Evolutionary conservation across 805 yeast species (phyloP).

Genomic region (Sungouiella blattae): DNA sequence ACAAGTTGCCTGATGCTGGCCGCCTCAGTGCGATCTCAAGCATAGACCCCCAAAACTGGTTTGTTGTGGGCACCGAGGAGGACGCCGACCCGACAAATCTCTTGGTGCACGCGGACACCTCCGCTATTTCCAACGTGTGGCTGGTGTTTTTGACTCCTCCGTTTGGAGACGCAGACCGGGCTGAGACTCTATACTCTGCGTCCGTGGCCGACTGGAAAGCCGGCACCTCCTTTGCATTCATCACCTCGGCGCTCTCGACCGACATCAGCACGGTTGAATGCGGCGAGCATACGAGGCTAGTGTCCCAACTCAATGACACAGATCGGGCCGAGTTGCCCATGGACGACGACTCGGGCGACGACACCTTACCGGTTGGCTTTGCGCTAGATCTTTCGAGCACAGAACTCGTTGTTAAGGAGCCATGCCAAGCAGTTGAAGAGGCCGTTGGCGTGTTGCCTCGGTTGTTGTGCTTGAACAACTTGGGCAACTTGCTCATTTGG

Average conservation of each 20-base stretch:
- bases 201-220: constrained; percentile 40
- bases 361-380: constrained; percentile 69
- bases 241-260: constrained; percentile 62
- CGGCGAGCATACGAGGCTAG: constrained; percentile 9
- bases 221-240: constrained; percentile 27
- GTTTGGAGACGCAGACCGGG: constrained; percentile 48
- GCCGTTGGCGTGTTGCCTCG: constrained; percentile 60
- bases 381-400: constrained; percentile 54
- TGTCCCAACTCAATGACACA: constrained; percentile 61
- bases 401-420: constrained; percentile 41
- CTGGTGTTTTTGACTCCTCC: constrained; percentile 48
- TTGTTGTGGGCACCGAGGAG: constrained; percentile 11
- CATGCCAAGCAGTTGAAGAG: constrained; percentile 56
- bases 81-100: constrained; percentile 8
- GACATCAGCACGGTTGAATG: constrained; percentile 48
- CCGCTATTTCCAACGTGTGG: neutral
- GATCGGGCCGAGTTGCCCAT: constrained; percentile 74
- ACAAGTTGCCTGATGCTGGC: constrained; percentile 15
- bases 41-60: constrained; percentile 19
- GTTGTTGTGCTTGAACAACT: constrained; percentile 57
- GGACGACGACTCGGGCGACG: constrained; percentile 60
- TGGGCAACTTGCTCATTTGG: constrained; percentile 63
- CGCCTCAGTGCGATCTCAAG: constrained; percentile 13
- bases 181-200: constrained; percentile 43
- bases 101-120: constrained; percentile 18